Evolutionary conservation across 1,284 basidiomycete genomes (phyloP), one percentile per base, ranked within the genome.

Genomic region (Boletus semigastroideus): DNA sequence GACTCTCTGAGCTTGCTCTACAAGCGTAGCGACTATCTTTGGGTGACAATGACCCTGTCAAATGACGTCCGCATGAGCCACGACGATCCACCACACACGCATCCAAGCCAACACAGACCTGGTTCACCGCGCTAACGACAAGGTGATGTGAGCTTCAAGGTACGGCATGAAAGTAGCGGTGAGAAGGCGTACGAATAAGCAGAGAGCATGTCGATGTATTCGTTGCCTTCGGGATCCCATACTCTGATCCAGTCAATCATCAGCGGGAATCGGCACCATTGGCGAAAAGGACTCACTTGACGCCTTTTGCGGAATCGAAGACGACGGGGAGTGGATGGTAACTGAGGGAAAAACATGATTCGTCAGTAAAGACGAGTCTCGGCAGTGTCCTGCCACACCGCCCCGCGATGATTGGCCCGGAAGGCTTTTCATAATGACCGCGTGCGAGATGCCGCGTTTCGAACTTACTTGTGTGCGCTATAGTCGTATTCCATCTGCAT

Each of bases 311-410:
- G 49, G 84, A 83, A 63, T 97, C 93, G 63, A 99, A 96, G 51
- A 98, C 95, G 56, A 98, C 83, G 27, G 95, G 95, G 11, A 99
- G 78, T 0, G 96, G 95, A 70, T 98, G 94, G 72, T 98, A 98
- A 76, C 94, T 98, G 52, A 49, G 45, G 59, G 51, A 62, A 57
- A 47, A 51, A 62, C 47, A 59, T 48, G 60, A 68, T 68, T 64
- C 64, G 62, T 62, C 51, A 59, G 55, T 51, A 19, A n/a, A 40
- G 34, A 50, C 19, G 39, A 28, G 41, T 19, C 38, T 44, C n/a
- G 20, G 41, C 47, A 42, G 37, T 34, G 17, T 34, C 40, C 39
- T 17, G 45, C 38, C 43, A 31, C 28, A n/a, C 25, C 3, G n/a
- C n/a, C n/a, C n/a, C n/a, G 19, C 44, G 40, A 36, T 63, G 48